These are phyloP conservation scores for Keithomyces neogunnii DNA, from an alignment of 2,329 filamentous ascomycete genomes.

Conservation along the genomic window DNA sequence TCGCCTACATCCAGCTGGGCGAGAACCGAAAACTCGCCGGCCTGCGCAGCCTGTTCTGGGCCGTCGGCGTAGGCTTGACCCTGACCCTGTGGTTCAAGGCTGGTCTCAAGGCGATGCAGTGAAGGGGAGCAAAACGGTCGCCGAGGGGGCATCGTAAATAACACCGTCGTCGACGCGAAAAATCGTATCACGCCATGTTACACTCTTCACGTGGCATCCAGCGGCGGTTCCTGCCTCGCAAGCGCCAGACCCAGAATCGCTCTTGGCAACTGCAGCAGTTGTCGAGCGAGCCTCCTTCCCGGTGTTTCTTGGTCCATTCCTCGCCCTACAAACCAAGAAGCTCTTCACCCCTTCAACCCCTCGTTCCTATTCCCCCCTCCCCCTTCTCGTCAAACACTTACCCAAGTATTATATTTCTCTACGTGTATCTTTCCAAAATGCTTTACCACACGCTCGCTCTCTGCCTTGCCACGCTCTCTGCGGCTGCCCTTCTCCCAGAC, in stretches of 20 bases:
- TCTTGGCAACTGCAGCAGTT: too few relatives aligned
- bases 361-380: neutral
- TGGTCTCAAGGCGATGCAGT: constrained; percentile 17
- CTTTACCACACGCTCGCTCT: neutral
- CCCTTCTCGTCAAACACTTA: neutral
- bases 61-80: constrained; percentile 22
- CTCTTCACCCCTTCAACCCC: too few relatives aligned
- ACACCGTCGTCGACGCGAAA: too few relatives aligned
- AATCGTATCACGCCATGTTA: too few relatives aligned
- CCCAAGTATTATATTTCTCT: neutral
- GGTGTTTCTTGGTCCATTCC: too few relatives aligned
- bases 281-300: too few relatives aligned
- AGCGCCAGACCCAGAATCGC: too few relatives aligned
- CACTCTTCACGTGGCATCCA: too few relatives aligned
- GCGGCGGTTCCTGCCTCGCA: too few relatives aligned
- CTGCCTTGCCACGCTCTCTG: constrained; percentile 2
- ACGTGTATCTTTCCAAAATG: neutral
- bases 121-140: neutral
- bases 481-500: neutral
- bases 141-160: neutral
- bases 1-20: constrained; percentile 34
- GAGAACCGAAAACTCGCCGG: constrained; percentile 27
- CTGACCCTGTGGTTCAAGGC: constrained; percentile 33
- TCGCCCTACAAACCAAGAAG: too few relatives aligned
- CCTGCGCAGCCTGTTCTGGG: constrained; percentile 31